Evolutionary conservation across 2,329 filamentous ascomycete species (phyloP).

Genomic region (Fusarium annulatum): DNA sequence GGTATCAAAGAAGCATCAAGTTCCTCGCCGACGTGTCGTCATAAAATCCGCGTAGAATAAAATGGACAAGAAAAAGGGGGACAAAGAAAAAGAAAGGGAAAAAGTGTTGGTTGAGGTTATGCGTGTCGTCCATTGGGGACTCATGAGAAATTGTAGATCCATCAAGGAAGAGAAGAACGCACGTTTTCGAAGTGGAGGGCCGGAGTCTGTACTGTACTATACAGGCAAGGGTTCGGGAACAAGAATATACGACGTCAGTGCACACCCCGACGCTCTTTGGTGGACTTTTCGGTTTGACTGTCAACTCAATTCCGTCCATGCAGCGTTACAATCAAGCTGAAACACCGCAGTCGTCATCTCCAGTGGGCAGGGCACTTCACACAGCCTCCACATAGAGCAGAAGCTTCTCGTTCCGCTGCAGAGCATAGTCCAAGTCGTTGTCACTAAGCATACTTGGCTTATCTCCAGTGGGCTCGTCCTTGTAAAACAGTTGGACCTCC

Average conservation of each 20-base stretch:
- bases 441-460: slow-evolving; percentile 82
- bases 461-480: slow-evolving; percentile 82
- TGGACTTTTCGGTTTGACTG: slow-evolving; percentile 20
- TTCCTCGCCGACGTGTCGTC: slow-evolving; percentile 43
- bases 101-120: not conserved
- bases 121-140: slow-evolving; percentile 34
- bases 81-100: slow-evolving; percentile 1
- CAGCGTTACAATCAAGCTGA: slow-evolving; percentile 35
- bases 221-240: slow-evolving; percentile 9
- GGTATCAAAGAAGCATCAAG: slow-evolving; percentile 44
- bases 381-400: slow-evolving; percentile 75
- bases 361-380: slow-evolving; percentile 44
- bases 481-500: slow-evolving; percentile 84
- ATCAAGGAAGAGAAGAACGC: slow-evolving; percentile 24
- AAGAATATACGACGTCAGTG: slow-evolving; percentile 10
- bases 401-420: slow-evolving; percentile 88
- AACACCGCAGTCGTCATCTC: slow-evolving; percentile 30
- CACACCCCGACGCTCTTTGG: slow-evolving; percentile 8
- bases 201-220: slow-evolving; percentile 10
- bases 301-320: slow-evolving; percentile 19
- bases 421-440: slow-evolving; percentile 81
- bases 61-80: not conserved
- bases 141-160: slow-evolving; percentile 32
- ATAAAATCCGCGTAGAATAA: slow-evolving; percentile 36
- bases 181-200: slow-evolving; percentile 11